These are phyloP conservation scores for Fusarium burgessii DNA, from an alignment of 2,329 filamentous ascomycete species.

Conservation along the genomic window DNA sequence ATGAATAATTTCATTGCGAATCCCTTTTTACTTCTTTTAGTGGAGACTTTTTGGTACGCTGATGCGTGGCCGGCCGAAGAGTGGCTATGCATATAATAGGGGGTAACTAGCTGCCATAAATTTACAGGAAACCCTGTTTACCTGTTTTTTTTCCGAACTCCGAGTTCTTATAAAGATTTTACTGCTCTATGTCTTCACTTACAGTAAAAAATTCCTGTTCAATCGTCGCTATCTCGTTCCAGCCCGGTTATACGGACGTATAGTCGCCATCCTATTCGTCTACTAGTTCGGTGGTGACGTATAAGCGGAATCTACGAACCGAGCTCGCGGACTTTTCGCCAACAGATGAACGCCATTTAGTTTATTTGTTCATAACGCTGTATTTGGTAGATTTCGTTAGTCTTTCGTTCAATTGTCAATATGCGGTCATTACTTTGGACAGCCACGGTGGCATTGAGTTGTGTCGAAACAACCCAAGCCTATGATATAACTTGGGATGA, in stretches of 20 bases:
- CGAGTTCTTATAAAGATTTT: background rate
- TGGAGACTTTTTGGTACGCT: constrained; percentile 15
- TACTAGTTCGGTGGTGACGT: background rate
- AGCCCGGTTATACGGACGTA: too few relatives aligned
- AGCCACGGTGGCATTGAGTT: constrained; percentile 25
- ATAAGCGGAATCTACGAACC: constrained; percentile 22
- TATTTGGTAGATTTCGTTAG: constrained; percentile 5
- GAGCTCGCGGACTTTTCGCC: background rate
- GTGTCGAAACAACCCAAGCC: constrained; percentile 21
- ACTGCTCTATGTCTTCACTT: background rate
- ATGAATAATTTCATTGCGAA: constrained; percentile 25
- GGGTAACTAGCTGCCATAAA: too few relatives aligned
- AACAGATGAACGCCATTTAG: background rate
- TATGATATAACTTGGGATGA: constrained; percentile 39
- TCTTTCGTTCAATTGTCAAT: constrained; percentile 14
- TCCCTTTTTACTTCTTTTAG: constrained; percentile 8
- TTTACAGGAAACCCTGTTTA: too few relatives aligned
- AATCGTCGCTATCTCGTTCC: too few relatives aligned
- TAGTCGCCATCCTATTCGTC: too few relatives aligned
- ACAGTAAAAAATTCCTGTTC: background rate
- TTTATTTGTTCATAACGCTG: background rate
- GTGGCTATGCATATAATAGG: too few relatives aligned
- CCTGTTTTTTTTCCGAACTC: too few relatives aligned
- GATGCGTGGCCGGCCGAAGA: background rate
- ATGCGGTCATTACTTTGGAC: constrained; percentile 34